phyloP scores from a whole-genome alignment of 2,329 filamentous ascomycete species.

The Coniella vitis region DNA sequence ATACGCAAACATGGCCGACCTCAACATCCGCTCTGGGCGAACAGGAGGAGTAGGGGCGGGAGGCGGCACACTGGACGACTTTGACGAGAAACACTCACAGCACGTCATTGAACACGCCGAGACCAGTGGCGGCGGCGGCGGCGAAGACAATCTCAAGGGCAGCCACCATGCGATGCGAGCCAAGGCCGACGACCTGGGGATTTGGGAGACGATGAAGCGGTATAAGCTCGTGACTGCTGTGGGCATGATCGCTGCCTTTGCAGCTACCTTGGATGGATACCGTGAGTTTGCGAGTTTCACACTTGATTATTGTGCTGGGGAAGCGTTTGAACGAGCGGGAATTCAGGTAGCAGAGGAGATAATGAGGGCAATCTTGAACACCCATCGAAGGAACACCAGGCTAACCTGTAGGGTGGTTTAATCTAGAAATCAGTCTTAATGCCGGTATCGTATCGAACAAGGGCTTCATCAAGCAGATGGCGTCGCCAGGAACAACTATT shows the following conservation, averaged over 20 bases:
- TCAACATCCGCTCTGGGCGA: neutral
- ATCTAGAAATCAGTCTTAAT: slow-evolving; percentile 24
- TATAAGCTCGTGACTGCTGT: slow-evolving; percentile 30
- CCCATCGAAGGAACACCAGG: neutral
- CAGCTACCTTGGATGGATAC: slow-evolving; percentile 35
- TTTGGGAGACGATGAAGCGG: slow-evolving; percentile 30
- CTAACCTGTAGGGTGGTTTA: neutral
- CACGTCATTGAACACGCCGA: neutral
- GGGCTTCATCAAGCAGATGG: slow-evolving; percentile 32
- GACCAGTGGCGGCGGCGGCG: slow-evolving; percentile 26
- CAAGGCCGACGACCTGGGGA: slow-evolving; percentile 28
- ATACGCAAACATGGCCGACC: neutral
- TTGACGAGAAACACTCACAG: neutral
- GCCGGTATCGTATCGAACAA: slow-evolving; percentile 33
- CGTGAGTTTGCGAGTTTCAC: slow-evolving; percentile 25
- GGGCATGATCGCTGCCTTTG: slow-evolving; percentile 34
- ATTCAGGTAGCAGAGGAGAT: too few species aligned
- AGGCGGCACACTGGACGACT: neutral
- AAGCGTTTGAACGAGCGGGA: too few species aligned
- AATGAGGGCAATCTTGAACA: too few species aligned
- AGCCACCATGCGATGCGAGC: slow-evolving; percentile 26
- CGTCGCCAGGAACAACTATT: slow-evolving; percentile 24
- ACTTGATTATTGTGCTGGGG: too few species aligned
- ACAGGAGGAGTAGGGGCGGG: neutral
- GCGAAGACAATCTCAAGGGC: slow-evolving; percentile 25